Conservation (phyloP, 768 basidiomycete species). For the Rhodotorula kratochvilovae region DNA sequence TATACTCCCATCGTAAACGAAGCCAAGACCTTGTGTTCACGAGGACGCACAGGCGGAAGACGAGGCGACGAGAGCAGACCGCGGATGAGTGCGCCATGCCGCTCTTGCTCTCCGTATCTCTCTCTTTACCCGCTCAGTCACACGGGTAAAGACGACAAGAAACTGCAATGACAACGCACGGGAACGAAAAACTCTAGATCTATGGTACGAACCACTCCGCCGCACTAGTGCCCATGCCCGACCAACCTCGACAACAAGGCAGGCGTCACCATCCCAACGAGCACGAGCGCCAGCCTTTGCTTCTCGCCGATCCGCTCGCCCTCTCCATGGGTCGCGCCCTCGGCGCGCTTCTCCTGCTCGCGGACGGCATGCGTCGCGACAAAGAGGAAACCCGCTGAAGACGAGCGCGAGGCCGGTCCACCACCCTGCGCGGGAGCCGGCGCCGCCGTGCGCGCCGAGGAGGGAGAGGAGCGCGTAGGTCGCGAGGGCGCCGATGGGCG, state of each 20-base stretch:
- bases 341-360: conserved; percentile 34
- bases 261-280: background rate
- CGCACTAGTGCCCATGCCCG: conserved; percentile 1
- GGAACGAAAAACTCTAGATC: too few species aligned
- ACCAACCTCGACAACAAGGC: background rate
- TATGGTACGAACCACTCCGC: too few species aligned
- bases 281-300: background rate
- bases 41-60: too few species aligned
- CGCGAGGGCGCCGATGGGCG: conserved; percentile 73
- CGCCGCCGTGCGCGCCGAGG: conserved; percentile 46
- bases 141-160: too few species aligned
- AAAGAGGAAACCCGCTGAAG: conserved; percentile 83
- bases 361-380: conserved; percentile 64
- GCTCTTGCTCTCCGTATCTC: too few species aligned
- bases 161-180: too few species aligned
- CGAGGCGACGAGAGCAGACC: too few species aligned
- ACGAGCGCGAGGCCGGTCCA: conserved; percentile 75
- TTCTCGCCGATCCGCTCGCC: conserved; percentile 49
- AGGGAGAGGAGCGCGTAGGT: conserved; percentile 64
- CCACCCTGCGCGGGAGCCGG: conserved; percentile 42
- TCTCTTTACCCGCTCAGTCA: too few species aligned
- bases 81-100: too few species aligned
- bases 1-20: too few species aligned
- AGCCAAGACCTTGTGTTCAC: too few species aligned
- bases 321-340: background rate